These are phyloP conservation scores for Akanthomyces uredinophilus DNA, from an alignment of 2,329 filamentous ascomycete species.

Conservation along the genomic window DNA sequence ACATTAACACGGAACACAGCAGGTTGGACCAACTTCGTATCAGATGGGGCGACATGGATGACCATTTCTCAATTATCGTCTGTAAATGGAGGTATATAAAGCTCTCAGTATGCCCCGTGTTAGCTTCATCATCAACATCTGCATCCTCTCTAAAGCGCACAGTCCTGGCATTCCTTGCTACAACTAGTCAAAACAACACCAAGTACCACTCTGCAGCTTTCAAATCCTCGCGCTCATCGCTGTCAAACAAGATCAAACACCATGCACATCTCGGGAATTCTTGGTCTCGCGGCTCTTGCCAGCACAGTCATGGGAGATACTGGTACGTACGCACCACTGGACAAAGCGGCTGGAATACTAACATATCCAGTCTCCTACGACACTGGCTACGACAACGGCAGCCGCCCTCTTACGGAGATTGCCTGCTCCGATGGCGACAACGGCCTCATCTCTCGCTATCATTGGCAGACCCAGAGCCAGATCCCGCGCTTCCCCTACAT, in stretches of 20 bases:
- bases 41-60: background rate
- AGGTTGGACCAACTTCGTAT: background rate
- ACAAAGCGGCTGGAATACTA: background rate
- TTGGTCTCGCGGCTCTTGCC: conserved; percentile 36
- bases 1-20: background rate
- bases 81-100: background rate
- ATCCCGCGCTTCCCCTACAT: conserved; percentile 50
- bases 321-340: background rate
- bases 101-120: background rate
- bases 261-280: conserved; percentile 40
- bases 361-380: conserved; percentile 60
- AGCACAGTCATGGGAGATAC: conserved; percentile 19
- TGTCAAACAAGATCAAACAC: conserved; percentile 21
- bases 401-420: conserved; percentile 50
- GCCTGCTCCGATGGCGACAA: conserved; percentile 64
- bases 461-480: conserved; percentile 50
- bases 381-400: conserved; percentile 59
- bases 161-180: background rate
- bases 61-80: no score
- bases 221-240: no score
- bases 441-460: conserved; percentile 59
- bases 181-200: background rate
- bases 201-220: no score
- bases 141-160: background rate
- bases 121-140: no score